Percentiles rank a stretch among this genome's conserved stretches.
phyloP scores from a whole-genome alignment of 1,284 basidiomycete species.

The Apiotrichum brassicae region DNA sequence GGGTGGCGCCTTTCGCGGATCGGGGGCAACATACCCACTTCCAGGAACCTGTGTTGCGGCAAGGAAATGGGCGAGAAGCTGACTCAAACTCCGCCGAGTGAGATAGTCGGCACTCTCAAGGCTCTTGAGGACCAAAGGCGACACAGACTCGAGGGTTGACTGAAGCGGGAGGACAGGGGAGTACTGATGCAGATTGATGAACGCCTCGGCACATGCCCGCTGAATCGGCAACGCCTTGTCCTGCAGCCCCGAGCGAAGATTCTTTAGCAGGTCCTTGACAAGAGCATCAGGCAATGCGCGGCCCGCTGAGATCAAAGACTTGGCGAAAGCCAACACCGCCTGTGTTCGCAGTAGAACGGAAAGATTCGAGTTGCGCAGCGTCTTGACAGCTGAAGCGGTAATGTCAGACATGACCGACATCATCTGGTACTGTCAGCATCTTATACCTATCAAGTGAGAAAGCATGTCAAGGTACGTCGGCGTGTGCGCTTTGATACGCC shows the following conservation, averaged over 20 bases:
- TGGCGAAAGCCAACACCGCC: constrained; percentile 68
- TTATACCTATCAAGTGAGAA: too few species aligned
- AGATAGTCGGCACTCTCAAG: constrained; percentile 77
- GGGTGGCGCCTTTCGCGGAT: constrained; percentile 53
- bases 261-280: constrained; percentile 77
- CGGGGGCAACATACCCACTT: constrained; percentile 49
- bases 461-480: too few species aligned
- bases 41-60: constrained; percentile 76
- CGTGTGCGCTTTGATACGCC: too few species aligned
- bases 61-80: constrained; percentile 74
- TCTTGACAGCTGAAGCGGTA: constrained; percentile 58
- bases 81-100: constrained; percentile 71
- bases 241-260: constrained; percentile 64
- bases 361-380: constrained; percentile 61
- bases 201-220: constrained; percentile 64
- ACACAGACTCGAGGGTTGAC: constrained; percentile 30
- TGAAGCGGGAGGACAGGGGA: constrained; percentile 32
- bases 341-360: constrained; percentile 75
- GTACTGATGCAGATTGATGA: constrained; percentile 32
- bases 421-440: constrained; percentile 53
- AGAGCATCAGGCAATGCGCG: constrained; percentile 73
- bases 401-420: constrained; percentile 94
- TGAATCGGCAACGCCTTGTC: constrained; percentile 86
- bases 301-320: constrained; percentile 68
- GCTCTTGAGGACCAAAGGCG: constrained; percentile 64